Conservation (phyloP, 2,329 filamentous ascomycete genomes). For the Talaromyces sp. region DNA sequence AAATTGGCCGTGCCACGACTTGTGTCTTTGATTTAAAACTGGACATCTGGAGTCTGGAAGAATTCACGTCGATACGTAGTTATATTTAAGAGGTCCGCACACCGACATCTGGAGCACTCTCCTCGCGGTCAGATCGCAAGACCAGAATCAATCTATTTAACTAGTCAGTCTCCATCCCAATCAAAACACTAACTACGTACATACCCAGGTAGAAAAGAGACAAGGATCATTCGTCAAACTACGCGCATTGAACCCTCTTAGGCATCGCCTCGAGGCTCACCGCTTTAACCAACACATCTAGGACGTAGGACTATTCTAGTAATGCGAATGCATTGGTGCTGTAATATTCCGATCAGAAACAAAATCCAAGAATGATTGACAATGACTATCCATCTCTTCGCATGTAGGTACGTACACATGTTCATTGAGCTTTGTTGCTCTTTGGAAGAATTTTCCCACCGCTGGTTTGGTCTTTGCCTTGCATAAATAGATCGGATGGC, state of each 20-base stretch:
- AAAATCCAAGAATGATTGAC: background rate
- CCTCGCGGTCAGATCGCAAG: no score
- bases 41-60: background rate
- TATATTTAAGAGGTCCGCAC: no score
- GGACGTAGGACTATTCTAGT: no score
- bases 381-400: background rate
- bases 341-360: background rate
- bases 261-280: no score
- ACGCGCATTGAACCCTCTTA: background rate
- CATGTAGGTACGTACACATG: background rate
- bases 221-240: background rate
- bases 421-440: background rate
- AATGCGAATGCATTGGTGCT: background rate
- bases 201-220: no score
- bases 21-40: background rate
- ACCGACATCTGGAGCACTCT: no score
- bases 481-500: constrained; percentile 1
- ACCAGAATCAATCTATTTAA: no score
- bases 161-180: no score
- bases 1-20: background rate
- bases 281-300: background rate
- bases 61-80: background rate
- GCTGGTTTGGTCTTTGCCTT: background rate
- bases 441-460: background rate
- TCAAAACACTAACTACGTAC: no score